Percentiles rank a stretch among this genome's conserved stretches.
Evolutionary conservation across 768 basidiomycete genomes (phyloP).

Genomic region (Trametopsis cervina): DNA sequence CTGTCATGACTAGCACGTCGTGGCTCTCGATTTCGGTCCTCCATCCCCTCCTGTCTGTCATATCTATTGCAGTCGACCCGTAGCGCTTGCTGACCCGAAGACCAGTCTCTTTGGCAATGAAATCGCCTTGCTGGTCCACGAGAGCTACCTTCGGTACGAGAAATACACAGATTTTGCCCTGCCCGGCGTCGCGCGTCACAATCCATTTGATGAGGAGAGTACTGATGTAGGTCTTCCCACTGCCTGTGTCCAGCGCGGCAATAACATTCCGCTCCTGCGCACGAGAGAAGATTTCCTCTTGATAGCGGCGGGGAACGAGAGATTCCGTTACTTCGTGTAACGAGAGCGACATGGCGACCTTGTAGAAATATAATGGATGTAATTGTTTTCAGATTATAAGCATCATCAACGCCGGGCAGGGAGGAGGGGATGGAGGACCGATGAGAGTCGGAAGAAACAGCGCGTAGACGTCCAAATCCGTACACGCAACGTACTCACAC

Average conservation of each 20-base stretch:
- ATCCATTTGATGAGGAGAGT: conserved; percentile 72
- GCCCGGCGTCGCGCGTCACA: conserved; percentile 39
- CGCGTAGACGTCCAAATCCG: not conserved
- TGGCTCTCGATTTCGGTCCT: conserved; percentile 47
- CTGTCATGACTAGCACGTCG: conserved; percentile 84
- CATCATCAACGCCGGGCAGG: not conserved
- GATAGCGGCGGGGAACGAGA: conserved; percentile 43
- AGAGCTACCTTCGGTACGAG: conserved; percentile 82
- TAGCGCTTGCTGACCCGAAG: conserved; percentile 62
- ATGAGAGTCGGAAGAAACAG: not conserved
- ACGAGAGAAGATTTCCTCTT: conserved; percentile 48
- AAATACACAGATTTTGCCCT: conserved; percentile 64
- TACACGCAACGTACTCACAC: too few relatives aligned
- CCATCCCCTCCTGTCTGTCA: conserved; percentile 65
- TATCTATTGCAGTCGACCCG: conserved; percentile 65
- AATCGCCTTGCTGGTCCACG: conserved; percentile 75
- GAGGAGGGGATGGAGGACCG: not conserved
- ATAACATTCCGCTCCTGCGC: conserved; percentile 48
- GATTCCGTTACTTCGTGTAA: conserved; percentile 26
- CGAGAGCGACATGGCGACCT: conserved; percentile 15
- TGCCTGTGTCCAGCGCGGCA: conserved; percentile 52
- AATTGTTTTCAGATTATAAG: not conserved
- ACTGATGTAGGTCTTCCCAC: conserved; percentile 57
- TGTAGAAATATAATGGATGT: not conserved
- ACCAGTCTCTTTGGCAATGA: conserved; percentile 56